Evolutionary conservation across 1,139 yeast species (phyloP).

Genomic region (Nakaseomyces sp.): DNA sequence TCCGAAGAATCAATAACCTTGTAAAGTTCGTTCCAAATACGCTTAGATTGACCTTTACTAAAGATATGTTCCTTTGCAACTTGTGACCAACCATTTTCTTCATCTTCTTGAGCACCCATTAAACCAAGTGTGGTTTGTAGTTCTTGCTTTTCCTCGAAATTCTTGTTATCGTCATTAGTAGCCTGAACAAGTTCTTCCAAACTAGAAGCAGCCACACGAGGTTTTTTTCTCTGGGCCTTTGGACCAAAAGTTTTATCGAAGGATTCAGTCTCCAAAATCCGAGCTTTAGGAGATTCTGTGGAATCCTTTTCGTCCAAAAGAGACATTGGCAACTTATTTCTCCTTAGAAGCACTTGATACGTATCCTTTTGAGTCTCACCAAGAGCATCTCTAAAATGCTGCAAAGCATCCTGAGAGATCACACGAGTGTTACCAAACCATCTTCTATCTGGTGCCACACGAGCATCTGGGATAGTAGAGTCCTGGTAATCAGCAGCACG

Average conservation of each 20-base stretch:
- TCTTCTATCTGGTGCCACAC: slow-evolving; percentile 91
- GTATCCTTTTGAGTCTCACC: slow-evolving; percentile 81
- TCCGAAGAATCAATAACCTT: slow-evolving; percentile 96
- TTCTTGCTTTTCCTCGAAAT: slow-evolving; percentile 64
- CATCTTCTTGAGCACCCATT: slow-evolving; percentile 61
- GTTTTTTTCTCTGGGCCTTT: slow-evolving; percentile 87
- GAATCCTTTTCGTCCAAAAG: slow-evolving; percentile 76
- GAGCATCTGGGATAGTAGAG: slow-evolving; percentile 79
- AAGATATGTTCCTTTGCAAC: slow-evolving; percentile 94
- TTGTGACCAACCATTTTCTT: slow-evolving; percentile 72
- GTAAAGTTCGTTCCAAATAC: slow-evolving; percentile 97
- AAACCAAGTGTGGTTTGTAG: slow-evolving; percentile 67
- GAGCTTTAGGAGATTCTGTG: slow-evolving; percentile 65
- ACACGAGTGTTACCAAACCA: slow-evolving; percentile 99
- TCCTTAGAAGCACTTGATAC: slow-evolving; percentile 75
- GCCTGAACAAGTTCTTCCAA: slow-evolving; percentile 70
- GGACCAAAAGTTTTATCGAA: slow-evolving; percentile 85
- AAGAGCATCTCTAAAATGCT: slow-evolving; percentile 90
- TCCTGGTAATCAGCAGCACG: slow-evolving; percentile 85
- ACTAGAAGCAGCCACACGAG: slow-evolving; percentile 66
- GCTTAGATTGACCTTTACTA: slow-evolving; percentile 93
- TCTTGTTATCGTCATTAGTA: slow-evolving; percentile 50
- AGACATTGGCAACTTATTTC: slow-evolving; percentile 95
- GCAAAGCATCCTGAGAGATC: slow-evolving; percentile 90
- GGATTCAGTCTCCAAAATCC: slow-evolving; percentile 81